Evolutionary conservation across 345 rosid species (phyloP).

Genomic region (Eucalyptus regnans): DNA sequence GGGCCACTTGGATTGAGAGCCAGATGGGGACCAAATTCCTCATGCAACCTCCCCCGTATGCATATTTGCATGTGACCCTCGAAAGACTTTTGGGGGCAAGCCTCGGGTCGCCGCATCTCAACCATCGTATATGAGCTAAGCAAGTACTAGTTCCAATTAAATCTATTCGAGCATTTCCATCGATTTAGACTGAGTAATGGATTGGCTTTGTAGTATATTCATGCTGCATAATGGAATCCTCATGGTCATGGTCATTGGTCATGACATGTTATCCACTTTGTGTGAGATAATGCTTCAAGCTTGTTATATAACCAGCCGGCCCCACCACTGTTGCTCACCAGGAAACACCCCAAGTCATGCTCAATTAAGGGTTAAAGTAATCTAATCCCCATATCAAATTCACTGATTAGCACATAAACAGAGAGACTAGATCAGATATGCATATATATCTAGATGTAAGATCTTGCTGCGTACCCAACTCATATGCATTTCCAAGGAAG

Average conservation of each 20-base stretch:
- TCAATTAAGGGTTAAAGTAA: background rate
- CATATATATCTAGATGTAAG: background rate
- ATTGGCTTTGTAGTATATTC: background rate
- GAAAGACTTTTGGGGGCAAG: background rate
- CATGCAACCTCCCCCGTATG: background rate
- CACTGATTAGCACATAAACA: background rate
- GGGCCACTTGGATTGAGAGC: background rate
- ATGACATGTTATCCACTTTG: background rate
- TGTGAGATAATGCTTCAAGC: background rate
- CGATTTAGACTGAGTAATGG: background rate
- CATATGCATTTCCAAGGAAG: background rate
- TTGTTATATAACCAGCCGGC: slow-evolving; percentile 1
- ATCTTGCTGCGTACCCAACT: background rate
- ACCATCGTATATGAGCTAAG: background rate
- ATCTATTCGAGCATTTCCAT: background rate
- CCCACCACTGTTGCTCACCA: slow-evolving; percentile 12
- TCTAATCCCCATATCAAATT: background rate
- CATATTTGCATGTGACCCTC: background rate
- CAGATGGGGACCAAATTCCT: background rate
- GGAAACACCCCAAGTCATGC: slow-evolving; percentile 4
- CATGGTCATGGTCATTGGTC: background rate
- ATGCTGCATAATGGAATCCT: background rate
- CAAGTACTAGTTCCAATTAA: background rate
- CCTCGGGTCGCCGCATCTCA: background rate
- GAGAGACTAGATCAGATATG: background rate